These are phyloP conservation scores for Podaxis mareebaensis DNA, from an alignment of 768 basidiomycete species.

Conservation along the genomic window DNA sequence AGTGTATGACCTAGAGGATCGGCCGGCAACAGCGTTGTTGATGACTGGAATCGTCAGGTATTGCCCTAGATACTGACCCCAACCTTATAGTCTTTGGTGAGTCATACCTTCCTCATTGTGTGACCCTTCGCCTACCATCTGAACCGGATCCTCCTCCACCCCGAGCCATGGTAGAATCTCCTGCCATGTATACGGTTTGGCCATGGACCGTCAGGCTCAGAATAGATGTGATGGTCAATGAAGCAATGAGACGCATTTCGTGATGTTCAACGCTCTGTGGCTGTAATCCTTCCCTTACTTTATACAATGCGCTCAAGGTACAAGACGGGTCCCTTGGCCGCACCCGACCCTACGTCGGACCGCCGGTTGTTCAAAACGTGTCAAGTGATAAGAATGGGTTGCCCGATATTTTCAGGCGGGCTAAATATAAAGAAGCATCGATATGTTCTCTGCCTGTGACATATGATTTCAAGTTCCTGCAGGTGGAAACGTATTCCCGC, in stretches of 20 bases:
- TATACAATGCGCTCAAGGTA: not conserved
- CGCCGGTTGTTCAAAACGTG: not conserved
- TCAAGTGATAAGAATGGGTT: slow-evolving; percentile 9
- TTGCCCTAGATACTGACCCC: slow-evolving; percentile 45
- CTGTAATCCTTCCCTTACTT: not conserved
- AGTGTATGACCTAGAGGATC: slow-evolving; percentile 47
- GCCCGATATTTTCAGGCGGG: not conserved
- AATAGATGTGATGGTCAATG: slow-evolving; percentile 10
- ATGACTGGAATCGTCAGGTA: slow-evolving; percentile 44
- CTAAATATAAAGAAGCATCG: not conserved
- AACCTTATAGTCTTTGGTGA: slow-evolving; percentile 30
- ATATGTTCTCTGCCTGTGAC: too few relatives aligned
- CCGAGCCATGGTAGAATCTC: slow-evolving; percentile 46
- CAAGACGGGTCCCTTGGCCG: not conserved
- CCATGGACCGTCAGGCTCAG: slow-evolving; percentile 21
- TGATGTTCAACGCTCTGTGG: not conserved
- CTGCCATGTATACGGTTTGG: slow-evolving; percentile 43
- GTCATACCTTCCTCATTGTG: not conserved
- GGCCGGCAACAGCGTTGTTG: slow-evolving; percentile 47
- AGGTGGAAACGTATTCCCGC: not conserved
- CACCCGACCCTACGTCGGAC: slow-evolving; percentile 5
- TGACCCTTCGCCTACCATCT: not conserved
- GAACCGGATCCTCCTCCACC: slow-evolving; percentile 34
- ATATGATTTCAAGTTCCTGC: too few relatives aligned
- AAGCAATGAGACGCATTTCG: slow-evolving; percentile 12